phyloP scores from a whole-genome alignment of 2,329 filamentous ascomycete species.

The Geosmithia morbida region DNA sequence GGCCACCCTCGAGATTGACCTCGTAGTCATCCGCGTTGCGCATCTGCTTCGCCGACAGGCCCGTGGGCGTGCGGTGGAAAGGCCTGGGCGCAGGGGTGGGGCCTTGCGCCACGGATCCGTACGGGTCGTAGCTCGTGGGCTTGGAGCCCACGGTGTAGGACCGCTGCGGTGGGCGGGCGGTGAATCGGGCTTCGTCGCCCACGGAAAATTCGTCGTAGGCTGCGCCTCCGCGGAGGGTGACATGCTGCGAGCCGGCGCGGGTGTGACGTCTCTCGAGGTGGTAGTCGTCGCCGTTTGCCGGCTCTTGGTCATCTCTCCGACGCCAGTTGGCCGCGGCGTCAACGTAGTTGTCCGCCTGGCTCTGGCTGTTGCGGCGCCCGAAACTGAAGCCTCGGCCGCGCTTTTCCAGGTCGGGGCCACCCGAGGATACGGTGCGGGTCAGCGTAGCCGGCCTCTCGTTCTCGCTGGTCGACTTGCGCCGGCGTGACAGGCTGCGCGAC shows the following conservation, averaged over 20 bases:
- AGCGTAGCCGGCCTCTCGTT: constrained; percentile 23
- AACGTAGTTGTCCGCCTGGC: constrained; percentile 7
- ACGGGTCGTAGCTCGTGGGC: constrained; percentile 5
- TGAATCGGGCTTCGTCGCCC: constrained; percentile 45
- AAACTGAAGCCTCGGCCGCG: constrained; percentile 24
- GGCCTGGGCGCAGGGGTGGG: constrained; percentile 11
- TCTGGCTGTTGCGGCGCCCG: constrained; percentile 22
- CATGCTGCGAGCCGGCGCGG: constrained; percentile 1
- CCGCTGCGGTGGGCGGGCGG: constrained; percentile 19
- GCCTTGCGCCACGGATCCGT: constrained; percentile 1
- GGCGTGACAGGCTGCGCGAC: constrained; percentile 9
- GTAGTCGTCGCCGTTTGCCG: too few relatives aligned
- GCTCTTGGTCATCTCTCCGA: too few relatives aligned
- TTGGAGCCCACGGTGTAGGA: constrained; percentile 14
- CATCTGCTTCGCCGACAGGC: constrained; percentile 46
- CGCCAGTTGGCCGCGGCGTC: too few relatives aligned
- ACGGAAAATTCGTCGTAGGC: constrained; percentile 33
- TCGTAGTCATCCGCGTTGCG: constrained; percentile 37
- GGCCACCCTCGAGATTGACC: constrained; percentile 66
- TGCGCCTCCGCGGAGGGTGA: constrained; percentile 24
- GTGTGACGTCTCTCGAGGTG: too few relatives aligned
- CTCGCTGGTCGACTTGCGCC: constrained; percentile 5
- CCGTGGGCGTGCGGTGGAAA: constrained; percentile 59
- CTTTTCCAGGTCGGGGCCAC: constrained; percentile 21
- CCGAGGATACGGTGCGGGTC: constrained; percentile 45